phyloP scores from a whole-genome alignment of 1,284 basidiomycete genomes.

The Irpex lacteus region DNA sequence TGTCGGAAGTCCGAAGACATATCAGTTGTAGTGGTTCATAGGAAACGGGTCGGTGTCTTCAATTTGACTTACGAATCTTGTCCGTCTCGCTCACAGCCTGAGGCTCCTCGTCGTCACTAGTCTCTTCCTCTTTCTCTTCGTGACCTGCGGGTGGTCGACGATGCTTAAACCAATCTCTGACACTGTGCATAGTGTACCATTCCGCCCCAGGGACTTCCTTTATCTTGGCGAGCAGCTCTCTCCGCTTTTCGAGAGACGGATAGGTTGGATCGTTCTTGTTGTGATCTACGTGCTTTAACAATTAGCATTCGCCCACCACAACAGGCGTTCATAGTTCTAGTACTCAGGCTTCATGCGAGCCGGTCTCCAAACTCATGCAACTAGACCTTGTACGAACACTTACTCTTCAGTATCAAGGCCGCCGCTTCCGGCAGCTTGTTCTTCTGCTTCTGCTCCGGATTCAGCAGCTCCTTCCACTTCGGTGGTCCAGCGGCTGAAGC shows the following conservation, averaged over 20 bases:
- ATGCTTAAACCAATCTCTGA: too few species aligned
- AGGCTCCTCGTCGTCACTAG: too few species aligned
- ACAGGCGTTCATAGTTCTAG: background rate
- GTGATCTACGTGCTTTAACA: slow-evolving; percentile 1
- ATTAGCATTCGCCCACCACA: background rate
- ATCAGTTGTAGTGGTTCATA: too few species aligned
- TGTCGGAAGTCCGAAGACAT: too few species aligned
- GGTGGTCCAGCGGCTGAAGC: background rate
- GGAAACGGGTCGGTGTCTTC: too few species aligned
- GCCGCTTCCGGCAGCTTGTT: background rate
- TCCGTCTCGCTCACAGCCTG: too few species aligned
- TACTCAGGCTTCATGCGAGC: background rate
- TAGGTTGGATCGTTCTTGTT: background rate
- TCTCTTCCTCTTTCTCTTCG: too few species aligned
- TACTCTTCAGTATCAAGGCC: background rate
- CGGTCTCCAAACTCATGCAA: background rate
- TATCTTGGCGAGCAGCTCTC: background rate
- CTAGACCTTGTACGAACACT: background rate
- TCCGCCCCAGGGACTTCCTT: too few species aligned
- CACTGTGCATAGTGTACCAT: too few species aligned
- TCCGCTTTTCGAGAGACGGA: background rate
- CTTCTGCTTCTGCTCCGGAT: background rate
- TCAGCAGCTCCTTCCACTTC: background rate
- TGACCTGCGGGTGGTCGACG: too few species aligned
- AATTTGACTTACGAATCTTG: too few species aligned